Evolutionary conservation across 1,284 basidiomycete species (phyloP), one percentile per base, ranked within the genome.

Genomic region (Pseudozyma sp.): DNA sequence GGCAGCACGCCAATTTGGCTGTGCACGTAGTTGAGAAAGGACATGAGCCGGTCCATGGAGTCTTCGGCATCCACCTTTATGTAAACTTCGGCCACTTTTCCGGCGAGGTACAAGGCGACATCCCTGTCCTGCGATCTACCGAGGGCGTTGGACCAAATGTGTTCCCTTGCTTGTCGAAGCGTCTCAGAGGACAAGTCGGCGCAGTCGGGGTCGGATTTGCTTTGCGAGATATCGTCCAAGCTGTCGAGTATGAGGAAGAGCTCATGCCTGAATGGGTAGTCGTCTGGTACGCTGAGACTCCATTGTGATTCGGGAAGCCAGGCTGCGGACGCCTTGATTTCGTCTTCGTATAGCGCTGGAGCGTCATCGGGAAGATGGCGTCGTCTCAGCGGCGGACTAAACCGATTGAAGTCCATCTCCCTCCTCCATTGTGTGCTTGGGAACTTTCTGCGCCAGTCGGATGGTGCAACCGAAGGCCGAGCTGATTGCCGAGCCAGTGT

Each of bases 391-490:
- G 69, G 65, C 4, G 29, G 49, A 30, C 50, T 57, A 49, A 57
- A 68, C 7, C 65, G 53, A 19, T 73, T 68, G 54, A 68, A 68
- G 39, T 73, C 65, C 34, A 73, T 53, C 52, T 68, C 69, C n/a
- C 56, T 44, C 11, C 63, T 42, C 69, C 69, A 73, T 14, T 43
- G 46, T 13, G 63, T 59, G 63, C 42, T 57, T 4, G 59, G 59
- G 19, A 62, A 68, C 51, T 68, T 68, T 9, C 47, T 46, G 8
- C 47, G 54, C 66, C 66, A 68, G 51, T 58, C 66, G 29, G 35
- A 33, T 17, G 59, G 52, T 8, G 42, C 16, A 7, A 45, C 5
- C 11, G 59, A 14, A 13, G 35, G 14, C 16, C 24, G 37, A 24
- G 6, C 31, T 37, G 46, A 24, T 2, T 34, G 30, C 5, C 45